These are phyloP conservation scores for Pholiota molesta DNA, from an alignment of 768 basidiomycete genomes.

Conservation along the genomic window DNA sequence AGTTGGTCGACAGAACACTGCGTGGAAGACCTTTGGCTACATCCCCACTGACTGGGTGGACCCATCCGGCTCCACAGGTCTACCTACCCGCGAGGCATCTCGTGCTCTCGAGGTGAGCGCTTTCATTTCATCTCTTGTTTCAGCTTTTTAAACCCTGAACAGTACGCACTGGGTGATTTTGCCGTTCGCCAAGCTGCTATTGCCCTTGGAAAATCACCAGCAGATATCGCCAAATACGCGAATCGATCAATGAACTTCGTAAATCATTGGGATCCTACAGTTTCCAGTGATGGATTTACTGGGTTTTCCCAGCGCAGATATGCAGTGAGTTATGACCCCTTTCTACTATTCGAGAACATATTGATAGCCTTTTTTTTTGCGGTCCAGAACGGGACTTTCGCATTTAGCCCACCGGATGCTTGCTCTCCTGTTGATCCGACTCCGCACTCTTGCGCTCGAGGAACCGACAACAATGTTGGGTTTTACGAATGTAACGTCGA, in stretches of 20 bases:
- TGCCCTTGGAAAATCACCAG: constrained; percentile 38
- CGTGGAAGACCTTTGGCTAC: constrained; percentile 52
- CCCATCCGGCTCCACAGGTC: constrained; percentile 47
- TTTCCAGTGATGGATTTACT: constrained; percentile 48
- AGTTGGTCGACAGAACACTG: constrained; percentile 55
- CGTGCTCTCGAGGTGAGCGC: constrained; percentile 44
- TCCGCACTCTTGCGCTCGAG: constrained; percentile 49
- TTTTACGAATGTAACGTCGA: constrained; percentile 51
- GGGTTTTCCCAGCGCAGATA: constrained; percentile 50
- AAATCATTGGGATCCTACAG: constrained; percentile 50
- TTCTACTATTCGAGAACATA: not conserved
- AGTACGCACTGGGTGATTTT: constrained; percentile 56
- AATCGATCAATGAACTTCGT: constrained; percentile 57
- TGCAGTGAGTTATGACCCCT: constrained; percentile 32
- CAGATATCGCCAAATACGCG: constrained; percentile 44
- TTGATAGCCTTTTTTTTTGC: not conserved
- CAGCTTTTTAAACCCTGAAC: not conserved
- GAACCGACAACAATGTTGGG: constrained; percentile 51
- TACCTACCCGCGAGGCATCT: constrained; percentile 53
- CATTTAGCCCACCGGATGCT: constrained; percentile 50
- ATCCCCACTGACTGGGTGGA: constrained; percentile 53
- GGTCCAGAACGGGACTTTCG: constrained; percentile 52
- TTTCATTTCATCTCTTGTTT: not conserved
- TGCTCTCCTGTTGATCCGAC: constrained; percentile 53
- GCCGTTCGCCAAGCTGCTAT: constrained; percentile 54